These are phyloP conservation scores for Ophiosphaerella narmari DNA, from an alignment of 2,329 filamentous ascomycete genomes.

Conservation along the genomic window DNA sequence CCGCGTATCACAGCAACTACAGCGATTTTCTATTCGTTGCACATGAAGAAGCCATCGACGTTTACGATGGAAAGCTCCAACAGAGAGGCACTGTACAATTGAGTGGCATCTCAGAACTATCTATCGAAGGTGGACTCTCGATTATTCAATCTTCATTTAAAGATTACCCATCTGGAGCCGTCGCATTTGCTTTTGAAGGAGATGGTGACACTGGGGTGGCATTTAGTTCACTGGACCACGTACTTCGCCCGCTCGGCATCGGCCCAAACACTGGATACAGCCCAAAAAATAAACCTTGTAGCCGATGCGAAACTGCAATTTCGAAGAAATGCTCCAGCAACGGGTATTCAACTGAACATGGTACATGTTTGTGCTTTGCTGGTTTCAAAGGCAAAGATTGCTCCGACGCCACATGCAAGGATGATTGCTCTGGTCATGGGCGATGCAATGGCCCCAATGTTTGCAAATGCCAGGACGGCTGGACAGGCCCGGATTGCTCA, in stretches of 20 bases:
- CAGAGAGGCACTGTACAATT: constrained; percentile 21
- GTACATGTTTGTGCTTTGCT: constrained; percentile 29
- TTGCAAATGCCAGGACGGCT: constrained; percentile 31
- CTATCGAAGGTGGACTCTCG: constrained; percentile 32
- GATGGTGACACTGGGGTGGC: constrained; percentile 29
- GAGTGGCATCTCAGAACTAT: constrained; percentile 28
- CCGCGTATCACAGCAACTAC: constrained; percentile 21
- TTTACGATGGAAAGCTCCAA: constrained; percentile 24
- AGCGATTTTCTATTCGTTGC: constrained; percentile 31
- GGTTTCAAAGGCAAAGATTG: constrained; percentile 33
- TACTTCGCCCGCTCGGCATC: constrained; percentile 20
- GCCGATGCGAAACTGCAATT: constrained; percentile 18
- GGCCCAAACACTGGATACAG: constrained; percentile 23
- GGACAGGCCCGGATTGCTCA: constrained; percentile 36
- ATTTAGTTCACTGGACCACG: constrained; percentile 22
- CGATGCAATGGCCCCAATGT: constrained; percentile 30
- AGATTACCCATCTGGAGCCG: constrained; percentile 17
- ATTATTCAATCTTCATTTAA: constrained; percentile 23
- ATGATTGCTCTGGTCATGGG: constrained; percentile 34
- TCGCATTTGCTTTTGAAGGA: constrained; percentile 36
- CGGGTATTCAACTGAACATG: constrained; percentile 14
- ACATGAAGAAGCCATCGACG: constrained; percentile 27
- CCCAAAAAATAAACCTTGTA: constrained; percentile 22
- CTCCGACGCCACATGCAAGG: constrained; percentile 22
- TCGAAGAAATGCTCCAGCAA: constrained; percentile 25